A percentile compares a stretch with the other conserved stretches of the same genome.
Evolutionary conservation across 73 alveolate species (phyloP).

Genomic region (Effrenium voratum): DNA sequence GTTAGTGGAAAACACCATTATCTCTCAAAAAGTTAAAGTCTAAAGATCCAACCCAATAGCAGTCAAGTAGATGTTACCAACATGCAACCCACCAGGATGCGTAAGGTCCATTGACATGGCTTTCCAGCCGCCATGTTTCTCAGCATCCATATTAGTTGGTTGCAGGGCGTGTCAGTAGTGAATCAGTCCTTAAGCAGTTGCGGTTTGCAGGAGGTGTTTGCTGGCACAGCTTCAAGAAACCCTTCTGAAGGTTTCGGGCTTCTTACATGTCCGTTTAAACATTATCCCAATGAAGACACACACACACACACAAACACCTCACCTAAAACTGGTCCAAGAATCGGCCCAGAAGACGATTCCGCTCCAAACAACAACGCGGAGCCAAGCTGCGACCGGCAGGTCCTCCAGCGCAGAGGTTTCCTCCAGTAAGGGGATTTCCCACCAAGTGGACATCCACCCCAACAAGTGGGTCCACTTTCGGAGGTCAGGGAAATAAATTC

Average conservation of each 20-base stretch:
- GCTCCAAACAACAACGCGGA: background rate
- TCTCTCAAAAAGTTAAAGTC: no score
- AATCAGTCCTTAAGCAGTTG: no score
- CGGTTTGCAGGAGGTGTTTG: background rate
- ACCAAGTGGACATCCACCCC: background rate
- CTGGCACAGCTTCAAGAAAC: no score
- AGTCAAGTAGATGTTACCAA: no score
- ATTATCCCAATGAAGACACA: background rate
- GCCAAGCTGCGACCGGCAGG: conserved; percentile 39
- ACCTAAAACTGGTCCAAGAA: background rate
- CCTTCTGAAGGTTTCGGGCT: background rate
- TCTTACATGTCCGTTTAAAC: background rate
- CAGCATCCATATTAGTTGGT: no score
- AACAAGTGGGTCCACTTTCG: background rate
- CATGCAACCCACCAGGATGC: no score
- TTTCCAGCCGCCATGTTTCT: no score
- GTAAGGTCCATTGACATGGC: no score
- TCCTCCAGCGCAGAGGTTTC: conserved; percentile 71
- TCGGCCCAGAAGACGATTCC: background rate
- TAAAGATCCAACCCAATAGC: no score
- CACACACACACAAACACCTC: background rate
- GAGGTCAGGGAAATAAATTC: no score
- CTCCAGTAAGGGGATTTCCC: background rate
- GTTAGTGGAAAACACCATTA: no score
- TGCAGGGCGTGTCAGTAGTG: no score